Base-by-base conservation (phyloP, 2,329 filamentous ascomycete genomes). In the Colletotrichum sp. region DNA sequence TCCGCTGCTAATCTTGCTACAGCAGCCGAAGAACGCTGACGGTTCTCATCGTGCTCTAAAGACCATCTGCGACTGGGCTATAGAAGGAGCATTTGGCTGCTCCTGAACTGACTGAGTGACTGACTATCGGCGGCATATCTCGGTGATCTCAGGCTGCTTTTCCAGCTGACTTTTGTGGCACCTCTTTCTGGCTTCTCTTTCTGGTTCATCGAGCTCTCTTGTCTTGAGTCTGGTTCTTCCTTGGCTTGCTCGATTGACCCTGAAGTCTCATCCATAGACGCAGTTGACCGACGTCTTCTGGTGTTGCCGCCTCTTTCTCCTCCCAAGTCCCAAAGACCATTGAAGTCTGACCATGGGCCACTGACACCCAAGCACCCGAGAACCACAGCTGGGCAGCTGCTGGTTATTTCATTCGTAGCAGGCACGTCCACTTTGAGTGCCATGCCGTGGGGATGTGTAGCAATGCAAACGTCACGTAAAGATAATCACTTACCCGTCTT, bases 401-500 rank as follows among this genome's bases (percentile, higher is more conserved):
- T 26, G 28, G 18, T 74, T 76, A 76, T 59, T 76, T 60, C 16
- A 24, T 22, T 55, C 18, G 30, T 34, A 22, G 26, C 28, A 73
- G 48, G 69, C 64, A 22, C 48, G 64, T 59, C 64, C 34, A 74
- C 59, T 72, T 24, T 39, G 28, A 36, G 59, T 55, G 48, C 48
- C 36, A 48, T 57, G 57, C 48, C 44, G n/a, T 22, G 26, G 26
- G 44, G 64, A 18, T 52, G 55, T 74, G 32, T 62, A 74, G 30
- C 44, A 76, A 69, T 60, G 22, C 64, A 55, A 68, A 57, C 34
- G 26, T 71, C 68, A 78, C 68, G 32, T 48, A 67, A 44, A 39
- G 78, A 79, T 78, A 74, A 78, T 75, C 80, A 92, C 95, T 95
- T 92, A 96, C 95, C 95, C 95, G 84, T 96, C 95, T 90, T 96